Conservation (phyloP, 208 protist genomes). For the Borovskyia barvae region DNA sequence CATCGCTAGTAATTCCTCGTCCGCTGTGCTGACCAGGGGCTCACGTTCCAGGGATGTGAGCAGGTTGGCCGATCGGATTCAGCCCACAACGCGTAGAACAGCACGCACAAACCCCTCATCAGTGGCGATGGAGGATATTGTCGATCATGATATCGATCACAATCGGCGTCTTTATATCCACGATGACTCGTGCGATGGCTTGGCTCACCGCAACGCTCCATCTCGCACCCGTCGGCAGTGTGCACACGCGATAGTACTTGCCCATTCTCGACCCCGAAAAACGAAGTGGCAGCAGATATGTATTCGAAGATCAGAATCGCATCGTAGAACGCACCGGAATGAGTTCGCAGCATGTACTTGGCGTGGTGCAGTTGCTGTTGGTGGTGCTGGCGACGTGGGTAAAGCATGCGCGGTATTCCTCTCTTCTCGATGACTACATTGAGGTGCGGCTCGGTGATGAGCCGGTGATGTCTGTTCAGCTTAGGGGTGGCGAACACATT, state of each 20-base stretch:
- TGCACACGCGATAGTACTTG: constrained; percentile 8
- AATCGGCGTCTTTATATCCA: constrained; percentile 4
- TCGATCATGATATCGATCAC: constrained; percentile 28
- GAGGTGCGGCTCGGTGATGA: constrained; percentile 32
- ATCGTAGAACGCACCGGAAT: constrained; percentile 43
- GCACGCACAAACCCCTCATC: constrained; percentile 17
- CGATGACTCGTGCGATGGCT: no score
- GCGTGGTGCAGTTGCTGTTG: no score
- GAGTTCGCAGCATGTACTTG: no score
- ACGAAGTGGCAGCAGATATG: constrained; percentile 21
- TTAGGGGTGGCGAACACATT: constrained; percentile 16
- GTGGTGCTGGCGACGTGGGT: constrained; percentile 25
- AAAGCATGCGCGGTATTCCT: no score
- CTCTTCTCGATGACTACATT: constrained; percentile 16
- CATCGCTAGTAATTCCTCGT: constrained; percentile 10
- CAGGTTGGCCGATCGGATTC: constrained; percentile 20
- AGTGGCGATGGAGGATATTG: constrained; percentile 28
- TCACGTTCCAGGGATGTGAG: constrained; percentile 23
- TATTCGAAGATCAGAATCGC: constrained; percentile 19
- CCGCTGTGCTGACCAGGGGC: constrained; percentile 6
- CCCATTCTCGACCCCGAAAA: constrained; percentile 1
- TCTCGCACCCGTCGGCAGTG: constrained; percentile 26
- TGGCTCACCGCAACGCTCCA: constrained; percentile 28
- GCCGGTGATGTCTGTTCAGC: constrained; percentile 21
- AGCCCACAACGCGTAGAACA: constrained; percentile 4